phyloP scores from a whole-genome alignment of 1,139 yeast genomes.

The Blastobotrys petasosporus region DNA sequence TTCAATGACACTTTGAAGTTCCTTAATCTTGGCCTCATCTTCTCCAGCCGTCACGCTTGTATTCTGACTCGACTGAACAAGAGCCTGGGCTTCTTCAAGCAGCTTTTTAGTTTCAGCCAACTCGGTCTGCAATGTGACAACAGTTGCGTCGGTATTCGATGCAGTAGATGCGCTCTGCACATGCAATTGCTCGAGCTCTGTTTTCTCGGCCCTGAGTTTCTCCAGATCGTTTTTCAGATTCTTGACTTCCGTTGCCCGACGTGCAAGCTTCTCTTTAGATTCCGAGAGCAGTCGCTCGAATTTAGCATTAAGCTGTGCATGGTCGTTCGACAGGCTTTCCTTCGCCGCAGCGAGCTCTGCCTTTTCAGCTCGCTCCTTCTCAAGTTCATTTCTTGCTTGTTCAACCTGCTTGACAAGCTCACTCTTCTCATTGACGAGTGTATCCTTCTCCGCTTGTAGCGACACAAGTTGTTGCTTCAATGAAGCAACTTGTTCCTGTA shows the following conservation, averaged over 20 bases:
- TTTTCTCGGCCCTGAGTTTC: conserved; percentile 16
- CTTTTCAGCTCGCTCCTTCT: conserved; percentile 9
- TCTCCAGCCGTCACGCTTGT: conserved; percentile 8
- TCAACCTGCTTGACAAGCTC: neutral
- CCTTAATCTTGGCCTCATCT: conserved; percentile 14
- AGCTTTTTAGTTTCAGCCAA: conserved; percentile 17
- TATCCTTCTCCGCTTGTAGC: conserved; percentile 10
- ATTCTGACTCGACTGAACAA: neutral
- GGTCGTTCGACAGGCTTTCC: conserved; percentile 1
- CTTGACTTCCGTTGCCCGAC: conserved; percentile 23
- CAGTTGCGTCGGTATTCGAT: conserved; percentile 15
- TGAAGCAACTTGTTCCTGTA: conserved; percentile 35
- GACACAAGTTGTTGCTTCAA: conserved; percentile 15
- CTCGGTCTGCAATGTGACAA: conserved; percentile 23
- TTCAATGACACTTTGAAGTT: conserved; percentile 24
- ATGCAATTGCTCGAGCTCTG: conserved; percentile 20
- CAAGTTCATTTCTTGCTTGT: neutral
- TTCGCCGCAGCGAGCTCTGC: neutral
- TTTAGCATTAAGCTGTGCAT: conserved; percentile 17
- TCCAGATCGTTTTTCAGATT: conserved; percentile 22
- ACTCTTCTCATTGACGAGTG: neutral
- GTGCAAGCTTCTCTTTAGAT: conserved; percentile 28
- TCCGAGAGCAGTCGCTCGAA: conserved; percentile 27
- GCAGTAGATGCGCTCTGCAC: conserved; percentile 14
- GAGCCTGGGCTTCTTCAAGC: conserved; percentile 32